These are phyloP conservation scores for Parsonsia alboflavescens DNA, from an alignment of 257 asterid species.

Conservation along the genomic window DNA sequence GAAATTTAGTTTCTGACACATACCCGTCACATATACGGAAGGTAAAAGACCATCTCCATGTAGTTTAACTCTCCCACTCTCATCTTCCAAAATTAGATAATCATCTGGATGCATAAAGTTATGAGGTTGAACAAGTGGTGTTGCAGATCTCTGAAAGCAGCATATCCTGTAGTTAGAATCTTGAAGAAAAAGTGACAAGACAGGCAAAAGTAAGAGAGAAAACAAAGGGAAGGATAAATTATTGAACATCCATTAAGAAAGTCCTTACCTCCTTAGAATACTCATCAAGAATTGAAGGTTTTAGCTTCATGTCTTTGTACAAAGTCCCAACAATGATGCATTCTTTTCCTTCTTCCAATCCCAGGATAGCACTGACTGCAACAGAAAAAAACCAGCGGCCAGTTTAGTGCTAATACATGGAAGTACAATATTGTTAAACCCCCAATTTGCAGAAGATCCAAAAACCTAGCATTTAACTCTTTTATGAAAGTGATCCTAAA, in stretches of 20 bases:
- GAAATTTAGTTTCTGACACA: constrained; percentile 18
- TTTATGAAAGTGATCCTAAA: not conserved
- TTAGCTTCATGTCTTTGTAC: constrained; percentile 92
- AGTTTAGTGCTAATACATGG: not conserved
- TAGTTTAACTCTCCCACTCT: constrained; percentile 92
- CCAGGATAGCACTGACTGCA: constrained; percentile 88
- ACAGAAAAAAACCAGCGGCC: constrained; percentile 12
- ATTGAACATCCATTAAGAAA: constrained; percentile 10
- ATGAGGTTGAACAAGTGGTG: constrained; percentile 66
- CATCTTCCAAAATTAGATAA: constrained; percentile 81
- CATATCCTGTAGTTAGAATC: constrained; percentile 11
- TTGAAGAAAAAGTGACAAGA: not conserved
- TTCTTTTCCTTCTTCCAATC: constrained; percentile 74
- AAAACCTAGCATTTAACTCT: not conserved
- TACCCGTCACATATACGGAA: constrained; percentile 83
- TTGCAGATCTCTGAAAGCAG: constrained; percentile 62
- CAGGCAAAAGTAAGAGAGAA: not conserved
- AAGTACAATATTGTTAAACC: not conserved
- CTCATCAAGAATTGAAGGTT: constrained; percentile 86
- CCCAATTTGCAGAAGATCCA: not conserved
- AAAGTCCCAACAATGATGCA: constrained; percentile 89
- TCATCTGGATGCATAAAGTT: constrained; percentile 73
- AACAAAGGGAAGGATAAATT: constrained; percentile 6
- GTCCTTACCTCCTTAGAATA: constrained; percentile 82
- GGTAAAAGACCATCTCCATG: constrained; percentile 58